Evolutionary conservation across 176 grass and related monocot species (phyloP), one percentile per base, ranked within the genome.

Genomic region (Areca catechu): DNA sequence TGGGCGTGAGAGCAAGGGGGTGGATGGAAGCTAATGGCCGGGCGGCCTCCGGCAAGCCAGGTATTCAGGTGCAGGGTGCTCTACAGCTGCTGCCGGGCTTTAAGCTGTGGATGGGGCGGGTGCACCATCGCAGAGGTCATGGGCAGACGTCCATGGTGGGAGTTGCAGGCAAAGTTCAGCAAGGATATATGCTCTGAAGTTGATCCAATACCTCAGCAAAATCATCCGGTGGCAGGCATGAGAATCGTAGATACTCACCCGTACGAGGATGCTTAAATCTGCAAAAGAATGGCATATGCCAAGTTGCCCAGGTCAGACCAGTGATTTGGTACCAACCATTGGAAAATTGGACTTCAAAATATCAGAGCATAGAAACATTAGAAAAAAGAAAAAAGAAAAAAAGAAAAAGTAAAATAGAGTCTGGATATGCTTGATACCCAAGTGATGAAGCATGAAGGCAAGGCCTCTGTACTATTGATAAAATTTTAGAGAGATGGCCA

Each of bases 361-460:
- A 43, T 43, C 9, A 43, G 34, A 43, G 10, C 34, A 43, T 3
- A 12, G 49, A 18, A 14, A 16, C 56, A 54, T 73, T n/a, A 73
- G 30, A 17, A 24, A 24, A 24, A 1, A 24, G 23, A 65, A 21
- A 9, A 15, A 12, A 54, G 49, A 22, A 12, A 16, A 12, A 54
- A 22, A 24, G 19, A 63, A 14, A 5, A 19, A 3, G 49, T 16
- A 14, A 16, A 60, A 54, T 71, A 73, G 49, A n/a, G 29, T 54
- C 49, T n/a, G 51, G 7, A 49, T 50, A 12, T 47, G 49, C 14
- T 56, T 52, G 78, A 21, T 73, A 92, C 93, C 93, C 93, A 67
- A 98, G 84, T 48, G 78, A 98, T 51, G 75, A 61, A 73, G 87
- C 93, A 76, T 92, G 93, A 30, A 98, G 87, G 63, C 78, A 98